A percentile compares a stretch with the other conserved stretches of the same genome.
Conservation (phyloP, 2,329 filamentous ascomycete species). For the Rhynchosporium graminicola region DNA sequence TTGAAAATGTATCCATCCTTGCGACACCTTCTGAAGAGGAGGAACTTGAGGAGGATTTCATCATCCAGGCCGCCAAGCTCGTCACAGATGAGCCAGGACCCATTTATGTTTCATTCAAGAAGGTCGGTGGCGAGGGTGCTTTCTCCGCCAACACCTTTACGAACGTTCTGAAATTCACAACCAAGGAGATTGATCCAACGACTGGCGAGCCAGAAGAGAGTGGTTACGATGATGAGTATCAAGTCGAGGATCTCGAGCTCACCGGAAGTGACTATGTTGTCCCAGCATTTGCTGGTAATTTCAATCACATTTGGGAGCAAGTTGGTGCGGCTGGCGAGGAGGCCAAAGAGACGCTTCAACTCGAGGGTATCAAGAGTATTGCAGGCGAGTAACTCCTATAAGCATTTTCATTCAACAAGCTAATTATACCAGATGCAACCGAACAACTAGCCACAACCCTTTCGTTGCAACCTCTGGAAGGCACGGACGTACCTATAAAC, state of each 20-base stretch:
- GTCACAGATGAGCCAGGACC: conserved; percentile 84
- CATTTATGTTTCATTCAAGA: conserved; percentile 93
- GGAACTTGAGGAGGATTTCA: conserved; percentile 86
- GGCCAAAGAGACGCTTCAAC: conserved; percentile 85
- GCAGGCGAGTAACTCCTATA: conserved; percentile 59
- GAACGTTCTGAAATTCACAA: conserved; percentile 94
- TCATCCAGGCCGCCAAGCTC: conserved; percentile 83
- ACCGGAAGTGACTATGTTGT: conserved; percentile 91
- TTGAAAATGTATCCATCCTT: conserved; percentile 85
- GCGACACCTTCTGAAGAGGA: conserved; percentile 81
- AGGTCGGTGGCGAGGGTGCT: conserved; percentile 71
- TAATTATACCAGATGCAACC: conserved; percentile 70
- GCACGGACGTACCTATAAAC: conserved; percentile 86
- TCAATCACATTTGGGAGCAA: conserved; percentile 94
- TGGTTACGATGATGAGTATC: conserved; percentile 97
- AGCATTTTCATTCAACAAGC: conserved; percentile 20
- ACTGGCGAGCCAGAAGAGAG: conserved; percentile 89
- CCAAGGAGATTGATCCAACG: conserved; percentile 94
- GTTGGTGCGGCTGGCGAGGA: conserved; percentile 86
- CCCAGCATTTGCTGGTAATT: conserved; percentile 91
- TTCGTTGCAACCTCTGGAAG: conserved; percentile 90
- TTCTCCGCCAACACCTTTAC: conserved; percentile 82
- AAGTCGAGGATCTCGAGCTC: conserved; percentile 91
- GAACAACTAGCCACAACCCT: conserved; percentile 85
- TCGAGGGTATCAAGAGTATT: conserved; percentile 88